Percentiles rank a stretch among this genome's conserved stretches.
Conservation (phyloP, 768 basidiomycete genomes). For the Pisolithus microcarpus region DNA sequence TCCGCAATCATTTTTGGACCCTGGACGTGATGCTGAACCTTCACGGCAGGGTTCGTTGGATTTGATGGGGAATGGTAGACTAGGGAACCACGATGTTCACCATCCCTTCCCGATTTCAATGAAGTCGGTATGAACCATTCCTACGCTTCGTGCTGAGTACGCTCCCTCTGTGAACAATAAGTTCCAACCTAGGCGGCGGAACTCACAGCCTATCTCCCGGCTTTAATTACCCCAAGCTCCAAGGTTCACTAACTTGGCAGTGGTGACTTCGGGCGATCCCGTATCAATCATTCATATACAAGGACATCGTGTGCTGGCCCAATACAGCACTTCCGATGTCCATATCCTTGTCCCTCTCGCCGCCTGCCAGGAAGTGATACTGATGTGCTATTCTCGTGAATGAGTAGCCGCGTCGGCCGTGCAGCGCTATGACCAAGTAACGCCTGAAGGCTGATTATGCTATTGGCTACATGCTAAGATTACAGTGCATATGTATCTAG, state of each 20-base stretch:
- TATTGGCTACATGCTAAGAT: not conserved
- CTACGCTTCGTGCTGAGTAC: not conserved
- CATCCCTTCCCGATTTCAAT: not conserved
- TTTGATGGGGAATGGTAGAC: conserved; percentile 81
- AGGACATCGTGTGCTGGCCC: not conserved
- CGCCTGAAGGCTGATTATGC: not conserved
- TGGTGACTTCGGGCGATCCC: not conserved
- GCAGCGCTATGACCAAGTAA: not conserved
- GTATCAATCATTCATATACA: not conserved
- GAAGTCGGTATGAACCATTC: not conserved
- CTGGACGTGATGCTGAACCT: conserved; percentile 2
- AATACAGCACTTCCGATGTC: not conserved
- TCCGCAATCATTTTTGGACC: conserved; percentile 1
- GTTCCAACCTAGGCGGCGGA: no score
- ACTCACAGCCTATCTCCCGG: not conserved
- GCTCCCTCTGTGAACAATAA: not conserved
- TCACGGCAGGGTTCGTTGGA: conserved; percentile 60
- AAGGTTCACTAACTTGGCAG: no score
- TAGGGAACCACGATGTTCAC: not conserved
- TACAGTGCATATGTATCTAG: not conserved
- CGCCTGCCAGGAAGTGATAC: not conserved
- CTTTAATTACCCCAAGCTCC: not conserved
- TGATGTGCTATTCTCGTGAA: not conserved
- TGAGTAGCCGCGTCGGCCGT: not conserved
- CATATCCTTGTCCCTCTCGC: not conserved